Conservation (phyloP, 345 rosid genomes). For the Bruguiera sexangula region DNA sequence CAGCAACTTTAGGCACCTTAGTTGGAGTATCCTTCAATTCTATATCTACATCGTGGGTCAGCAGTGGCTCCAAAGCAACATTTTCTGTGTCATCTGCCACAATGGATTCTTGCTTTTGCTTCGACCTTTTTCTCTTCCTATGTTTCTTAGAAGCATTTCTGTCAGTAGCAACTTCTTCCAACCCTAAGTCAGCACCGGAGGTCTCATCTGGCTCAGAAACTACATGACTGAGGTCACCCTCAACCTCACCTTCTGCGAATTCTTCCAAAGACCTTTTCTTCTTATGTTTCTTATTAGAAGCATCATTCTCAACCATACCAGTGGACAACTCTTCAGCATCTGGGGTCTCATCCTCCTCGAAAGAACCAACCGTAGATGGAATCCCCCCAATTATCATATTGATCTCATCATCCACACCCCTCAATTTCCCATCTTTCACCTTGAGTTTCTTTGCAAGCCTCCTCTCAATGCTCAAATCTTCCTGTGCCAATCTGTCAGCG, state of each 20-base stretch:
- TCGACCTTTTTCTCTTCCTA: constrained; percentile 27
- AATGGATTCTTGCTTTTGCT: constrained; percentile 28
- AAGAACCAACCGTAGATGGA: constrained; percentile 39
- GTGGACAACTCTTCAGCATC: constrained; percentile 18
- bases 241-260: constrained; percentile 1
- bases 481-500: constrained; percentile 25
- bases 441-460: constrained; percentile 85
- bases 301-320: not conserved
- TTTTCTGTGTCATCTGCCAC: constrained; percentile 15
- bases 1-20: constrained; percentile 19
- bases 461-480: constrained; percentile 69
- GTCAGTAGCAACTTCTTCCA: constrained; percentile 6
- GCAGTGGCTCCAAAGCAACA: constrained; percentile 26
- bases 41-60: constrained; percentile 24
- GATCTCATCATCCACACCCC: constrained; percentile 66
- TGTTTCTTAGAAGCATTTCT: constrained; percentile 7
- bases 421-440: constrained; percentile 61
- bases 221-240: constrained; percentile 7
- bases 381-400: constrained; percentile 47
- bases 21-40: constrained; percentile 25
- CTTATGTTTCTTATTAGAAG: constrained; percentile 10
- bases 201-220: constrained; percentile 11
- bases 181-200: constrained; percentile 5
- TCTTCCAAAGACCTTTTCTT: constrained; percentile 9
- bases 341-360: constrained; percentile 16